Conservation (phyloP, 1,284 basidiomycete species). For the Moesziomyces globuligerus region DNA sequence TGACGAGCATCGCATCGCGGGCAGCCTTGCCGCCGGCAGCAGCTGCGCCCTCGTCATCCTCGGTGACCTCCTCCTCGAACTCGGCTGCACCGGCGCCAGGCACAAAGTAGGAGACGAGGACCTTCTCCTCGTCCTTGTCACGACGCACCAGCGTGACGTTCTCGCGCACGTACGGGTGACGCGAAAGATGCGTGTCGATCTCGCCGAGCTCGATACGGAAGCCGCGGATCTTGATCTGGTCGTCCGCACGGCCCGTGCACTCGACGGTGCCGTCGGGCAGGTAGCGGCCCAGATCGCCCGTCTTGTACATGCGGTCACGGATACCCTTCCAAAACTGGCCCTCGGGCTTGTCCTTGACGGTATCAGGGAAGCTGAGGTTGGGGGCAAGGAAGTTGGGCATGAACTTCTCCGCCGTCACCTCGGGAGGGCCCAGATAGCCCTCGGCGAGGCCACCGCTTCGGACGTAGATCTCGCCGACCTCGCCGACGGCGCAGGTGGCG, state of each 20-base stretch:
- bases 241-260: slow-evolving; percentile 96
- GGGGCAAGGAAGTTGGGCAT: slow-evolving; percentile 65
- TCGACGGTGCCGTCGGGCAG: slow-evolving; percentile 92
- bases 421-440: slow-evolving; percentile 84
- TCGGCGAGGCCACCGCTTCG: slow-evolving; percentile 95
- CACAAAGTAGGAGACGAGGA: slow-evolving; percentile 98
- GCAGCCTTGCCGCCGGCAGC: slow-evolving; percentile 37
- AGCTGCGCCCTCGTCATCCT: slow-evolving; percentile 67
- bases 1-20: slow-evolving; percentile 50
- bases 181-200: slow-evolving; percentile 94
- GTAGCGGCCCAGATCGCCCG: slow-evolving; percentile 95
- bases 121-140: slow-evolving; percentile 99
- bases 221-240: slow-evolving; percentile 99
- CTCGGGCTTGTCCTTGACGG: slow-evolving; percentile 56
- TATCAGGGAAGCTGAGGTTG: slow-evolving; percentile 56
- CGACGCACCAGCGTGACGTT: slow-evolving; percentile 96
- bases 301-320: slow-evolving; percentile 96
- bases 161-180: slow-evolving; percentile 91
- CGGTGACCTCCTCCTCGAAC: slow-evolving; percentile 75
- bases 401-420: slow-evolving; percentile 78
- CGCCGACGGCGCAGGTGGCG: slow-evolving; percentile 90
- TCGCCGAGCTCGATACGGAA: slow-evolving; percentile 99
- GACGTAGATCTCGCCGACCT: slow-evolving; percentile 98
- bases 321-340: slow-evolving; percentile 85
- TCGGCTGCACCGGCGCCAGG: slow-evolving; percentile 78